These are phyloP conservation scores for Musa schizocarpa DNA, from an alignment of 176 grass and related monocot genomes.

Conservation along the genomic window DNA sequence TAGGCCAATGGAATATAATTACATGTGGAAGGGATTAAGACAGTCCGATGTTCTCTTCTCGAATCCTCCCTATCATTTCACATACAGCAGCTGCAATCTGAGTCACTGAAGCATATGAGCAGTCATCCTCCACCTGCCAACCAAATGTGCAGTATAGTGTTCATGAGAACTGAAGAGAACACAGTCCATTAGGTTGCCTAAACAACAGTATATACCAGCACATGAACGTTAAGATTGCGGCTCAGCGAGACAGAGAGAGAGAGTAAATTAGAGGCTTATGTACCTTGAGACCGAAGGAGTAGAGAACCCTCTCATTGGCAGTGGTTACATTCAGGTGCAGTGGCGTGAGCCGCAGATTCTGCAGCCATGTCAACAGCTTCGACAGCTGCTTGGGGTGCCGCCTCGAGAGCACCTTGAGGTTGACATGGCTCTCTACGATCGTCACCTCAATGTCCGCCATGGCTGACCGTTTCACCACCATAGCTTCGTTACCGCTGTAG, in stretches of 20 bases:
- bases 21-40: no score
- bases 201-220: background rate
- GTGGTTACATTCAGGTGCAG: constrained; percentile 7
- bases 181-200: background rate
- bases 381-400: background rate
- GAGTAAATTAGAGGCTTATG: background rate
- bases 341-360: background rate
- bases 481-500: background rate
- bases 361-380: background rate
- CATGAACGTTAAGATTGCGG: no score
- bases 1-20: no score
- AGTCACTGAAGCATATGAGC: background rate
- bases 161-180: background rate
- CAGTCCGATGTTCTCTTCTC: background rate
- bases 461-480: background rate
- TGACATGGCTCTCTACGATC: constrained; percentile 1
- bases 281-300: constrained; percentile 3
- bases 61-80: background rate
- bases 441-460: background rate
- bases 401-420: background rate
- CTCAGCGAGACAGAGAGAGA: no score
- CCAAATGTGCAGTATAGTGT: no score
- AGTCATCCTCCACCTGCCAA: background rate
- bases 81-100: background rate
- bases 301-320: background rate